Evolutionary conservation across 2,329 filamentous ascomycete species (phyloP).

Genomic region (Fusarium multiceps): DNA sequence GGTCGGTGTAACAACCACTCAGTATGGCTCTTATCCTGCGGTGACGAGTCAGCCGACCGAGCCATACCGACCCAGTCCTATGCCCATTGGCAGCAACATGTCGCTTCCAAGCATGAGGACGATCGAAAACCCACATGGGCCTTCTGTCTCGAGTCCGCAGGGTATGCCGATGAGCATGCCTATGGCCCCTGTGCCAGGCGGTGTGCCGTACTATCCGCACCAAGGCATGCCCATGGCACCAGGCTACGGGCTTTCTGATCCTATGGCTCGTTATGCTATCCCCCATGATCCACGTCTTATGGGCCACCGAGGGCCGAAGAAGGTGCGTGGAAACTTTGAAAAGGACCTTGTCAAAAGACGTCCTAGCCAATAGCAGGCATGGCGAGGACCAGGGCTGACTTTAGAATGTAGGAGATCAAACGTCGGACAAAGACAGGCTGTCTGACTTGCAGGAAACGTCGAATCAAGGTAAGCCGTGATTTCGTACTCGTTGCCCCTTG

Average conservation of each 20-base stretch:
- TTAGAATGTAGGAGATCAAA: slow-evolving; percentile 65
- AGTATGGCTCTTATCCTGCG: slow-evolving; percentile 49
- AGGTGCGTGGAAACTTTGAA: slow-evolving; percentile 57
- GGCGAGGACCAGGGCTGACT: slow-evolving; percentile 31
- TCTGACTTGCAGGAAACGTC: slow-evolving; percentile 69
- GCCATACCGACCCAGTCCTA: slow-evolving; percentile 46
- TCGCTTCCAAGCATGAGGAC: slow-evolving; percentile 57
- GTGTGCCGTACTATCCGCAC: slow-evolving; percentile 59
- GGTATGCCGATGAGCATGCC: slow-evolving; percentile 52
- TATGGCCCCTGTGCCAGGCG: slow-evolving; percentile 44
- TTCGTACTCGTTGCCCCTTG: slow-evolving; percentile 36
- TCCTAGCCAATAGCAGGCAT: background rate
- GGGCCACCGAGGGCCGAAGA: slow-evolving; percentile 64
- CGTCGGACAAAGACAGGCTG: slow-evolving; percentile 72
- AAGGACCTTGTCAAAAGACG: background rate
- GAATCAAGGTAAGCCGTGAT: slow-evolving; percentile 67
- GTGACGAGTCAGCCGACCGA: slow-evolving; percentile 46
- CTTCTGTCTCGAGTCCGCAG: slow-evolving; percentile 51
- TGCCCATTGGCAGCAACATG: slow-evolving; percentile 48
- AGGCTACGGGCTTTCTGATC: slow-evolving; percentile 58
- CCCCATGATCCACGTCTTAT: slow-evolving; percentile 62
- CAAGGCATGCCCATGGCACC: slow-evolving; percentile 51
- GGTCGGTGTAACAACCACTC: slow-evolving; percentile 40
- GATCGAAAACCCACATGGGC: slow-evolving; percentile 48
- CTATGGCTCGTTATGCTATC: slow-evolving; percentile 59